Evolutionary conservation across 306 rosid genomes (phyloP).

Genomic region (Castanea crenata): DNA sequence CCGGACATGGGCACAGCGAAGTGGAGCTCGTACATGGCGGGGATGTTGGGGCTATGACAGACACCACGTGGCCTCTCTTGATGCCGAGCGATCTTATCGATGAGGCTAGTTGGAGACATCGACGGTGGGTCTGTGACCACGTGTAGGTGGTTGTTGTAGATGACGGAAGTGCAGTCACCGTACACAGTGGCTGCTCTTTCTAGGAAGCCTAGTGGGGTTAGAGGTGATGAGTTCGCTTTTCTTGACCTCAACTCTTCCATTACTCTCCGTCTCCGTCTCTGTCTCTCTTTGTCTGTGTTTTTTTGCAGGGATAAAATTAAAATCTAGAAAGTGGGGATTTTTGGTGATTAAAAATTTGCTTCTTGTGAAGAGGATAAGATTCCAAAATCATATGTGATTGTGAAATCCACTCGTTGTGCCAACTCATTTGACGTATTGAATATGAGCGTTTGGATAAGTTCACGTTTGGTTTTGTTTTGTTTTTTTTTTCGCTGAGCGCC

Average conservation of each 20-base stretch:
- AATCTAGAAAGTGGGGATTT: no score
- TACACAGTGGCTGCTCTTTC: slow-evolving; percentile 56
- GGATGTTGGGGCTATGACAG: slow-evolving; percentile 64
- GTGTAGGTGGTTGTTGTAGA: slow-evolving; percentile 47
- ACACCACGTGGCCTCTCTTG: slow-evolving; percentile 49
- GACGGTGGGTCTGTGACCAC: slow-evolving; percentile 50
- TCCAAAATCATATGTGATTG: no score
- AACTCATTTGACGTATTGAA: no score
- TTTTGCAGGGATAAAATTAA: no score
- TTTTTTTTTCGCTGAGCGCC: no score
- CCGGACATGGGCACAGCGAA: slow-evolving; percentile 80
- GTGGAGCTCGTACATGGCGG: slow-evolving; percentile 79
- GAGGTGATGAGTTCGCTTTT: slow-evolving; percentile 45
- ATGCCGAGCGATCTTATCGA: slow-evolving; percentile 46
- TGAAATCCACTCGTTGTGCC: no score
- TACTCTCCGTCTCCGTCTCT: background rate
- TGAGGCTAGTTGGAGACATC: slow-evolving; percentile 61
- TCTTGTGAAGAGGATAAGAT: no score
- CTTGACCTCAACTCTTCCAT: slow-evolving; percentile 50
- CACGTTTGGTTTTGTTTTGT: no score
- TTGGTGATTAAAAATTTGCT: no score
- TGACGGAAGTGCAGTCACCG: slow-evolving; percentile 38
- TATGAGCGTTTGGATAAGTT: no score
- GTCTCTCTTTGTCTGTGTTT: background rate
- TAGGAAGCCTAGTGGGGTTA: slow-evolving; percentile 50